Percentiles rank a stretch among this genome's conserved stretches.
Evolutionary conservation across 2,329 filamentous ascomycete species (phyloP).

Genomic region (Cladophialophora immunda): DNA sequence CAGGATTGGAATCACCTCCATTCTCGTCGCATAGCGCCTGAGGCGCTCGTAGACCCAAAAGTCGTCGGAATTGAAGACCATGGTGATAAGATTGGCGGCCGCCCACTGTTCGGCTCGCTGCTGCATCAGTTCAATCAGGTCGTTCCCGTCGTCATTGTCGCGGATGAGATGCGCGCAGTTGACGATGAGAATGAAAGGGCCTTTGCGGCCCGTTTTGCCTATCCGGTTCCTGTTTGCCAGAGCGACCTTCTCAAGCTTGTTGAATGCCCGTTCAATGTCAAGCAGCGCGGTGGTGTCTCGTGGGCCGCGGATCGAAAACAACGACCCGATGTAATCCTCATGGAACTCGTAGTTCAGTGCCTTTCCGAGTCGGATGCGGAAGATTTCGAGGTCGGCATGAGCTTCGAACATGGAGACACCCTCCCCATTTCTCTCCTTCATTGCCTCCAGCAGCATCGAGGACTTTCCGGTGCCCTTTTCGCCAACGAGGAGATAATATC

Average conservation of each 20-base stretch:
- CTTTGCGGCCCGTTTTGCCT: slow-evolving; percentile 41
- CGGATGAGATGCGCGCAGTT: slow-evolving; percentile 92
- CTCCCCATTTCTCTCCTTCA: slow-evolving; percentile 89
- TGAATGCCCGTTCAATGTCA: slow-evolving; percentile 95
- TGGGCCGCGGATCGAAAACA: slow-evolving; percentile 93
- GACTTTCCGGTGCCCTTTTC: slow-evolving; percentile 98
- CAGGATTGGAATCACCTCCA: slow-evolving; percentile 88
- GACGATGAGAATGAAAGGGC: slow-evolving; percentile 89
- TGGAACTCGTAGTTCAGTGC: slow-evolving; percentile 96
- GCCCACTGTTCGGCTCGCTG: slow-evolving; percentile 98
- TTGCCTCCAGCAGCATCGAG: slow-evolving; percentile 94
- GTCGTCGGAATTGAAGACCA: slow-evolving; percentile 94
- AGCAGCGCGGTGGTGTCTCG: slow-evolving; percentile 90
- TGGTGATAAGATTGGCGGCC: slow-evolving; percentile 84
- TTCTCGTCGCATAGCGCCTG: slow-evolving; percentile 89
- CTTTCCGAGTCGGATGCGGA: slow-evolving; percentile 90
- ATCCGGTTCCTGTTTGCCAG: slow-evolving; percentile 64
- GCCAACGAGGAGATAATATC: slow-evolving; percentile 90
- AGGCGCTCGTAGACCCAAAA: slow-evolving; percentile 98
- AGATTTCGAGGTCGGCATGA: slow-evolving; percentile 93
- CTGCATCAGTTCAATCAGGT: slow-evolving; percentile 92
- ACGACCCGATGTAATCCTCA: slow-evolving; percentile 89
- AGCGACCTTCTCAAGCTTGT: slow-evolving; percentile 97
- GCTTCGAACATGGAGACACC: slow-evolving; percentile 96
- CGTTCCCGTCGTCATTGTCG: slow-evolving; percentile 90